Evolutionary conservation across 73 alveolate genomes (phyloP), one percentile per base, ranked within the genome.

Genomic region (Paramecium biaurelia): DNA sequence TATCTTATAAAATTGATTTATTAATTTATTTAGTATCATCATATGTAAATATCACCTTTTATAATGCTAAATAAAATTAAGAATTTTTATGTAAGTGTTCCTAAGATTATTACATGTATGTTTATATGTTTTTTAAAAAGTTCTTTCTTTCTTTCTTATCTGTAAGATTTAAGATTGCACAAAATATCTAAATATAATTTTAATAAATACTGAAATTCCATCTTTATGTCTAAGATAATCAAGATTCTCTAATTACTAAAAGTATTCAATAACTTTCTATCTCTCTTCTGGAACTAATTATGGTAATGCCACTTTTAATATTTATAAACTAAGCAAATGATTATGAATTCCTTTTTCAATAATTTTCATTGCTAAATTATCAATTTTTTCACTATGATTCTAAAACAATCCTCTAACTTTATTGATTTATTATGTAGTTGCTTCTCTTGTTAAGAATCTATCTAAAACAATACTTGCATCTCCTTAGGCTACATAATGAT

Each of bases 381-480:
- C 90, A 21, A 47, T 79, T 47, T 45, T 79, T 47, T 79, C 90
- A 24, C 47, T 47, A 15, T 43, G 76, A 21, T 43, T 63, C 7
- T 20, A 18, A 79, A 79, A 79, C 10, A 24, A 24, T n/a, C 24
- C 26, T 79, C 9, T 79, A 1, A 79, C 56, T 20, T 79, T 37
- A 20, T 47, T 79, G 14, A 79, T 10, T 45, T 79, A 45, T 79
- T 32, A 21, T 7, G 34, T 32, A 20, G 90, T 43, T 8, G 90
- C 90, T 79, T 30, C 70, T 42, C 72, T 79, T 38, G 56, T 79
- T 23, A 79, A 23, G 26, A 79, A 79, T 79, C 90, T 79, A 43
- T 79, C 90, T 63, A 79, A 79, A 12, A 79, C 90, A 79, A 79
- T 41, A 24, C 76, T 43, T 20, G 90, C 90, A 79, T 79, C 90